phyloP scores from a whole-genome alignment of 1,284 basidiomycete species.

The Lentinus polychrous region DNA sequence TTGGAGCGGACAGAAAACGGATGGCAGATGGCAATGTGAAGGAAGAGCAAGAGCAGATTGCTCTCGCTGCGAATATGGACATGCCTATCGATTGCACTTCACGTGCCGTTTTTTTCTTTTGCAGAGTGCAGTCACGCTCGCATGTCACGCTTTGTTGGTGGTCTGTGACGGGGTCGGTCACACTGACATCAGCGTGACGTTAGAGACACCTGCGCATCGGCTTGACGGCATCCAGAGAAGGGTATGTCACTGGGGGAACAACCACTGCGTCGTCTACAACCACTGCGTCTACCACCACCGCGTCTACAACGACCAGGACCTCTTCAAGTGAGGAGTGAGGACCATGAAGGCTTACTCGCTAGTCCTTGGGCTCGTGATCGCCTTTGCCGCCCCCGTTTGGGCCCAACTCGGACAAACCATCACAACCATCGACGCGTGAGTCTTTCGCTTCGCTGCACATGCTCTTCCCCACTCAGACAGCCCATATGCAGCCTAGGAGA shows the following conservation, averaged over 20 bases:
- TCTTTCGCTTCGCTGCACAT: no score
- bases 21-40: conserved; percentile 6
- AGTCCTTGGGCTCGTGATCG: no score
- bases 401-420: conserved; percentile 37
- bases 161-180: no score
- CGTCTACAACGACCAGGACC: not conserved
- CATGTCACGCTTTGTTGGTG: not conserved
- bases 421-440: conserved; percentile 40
- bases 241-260: not conserved
- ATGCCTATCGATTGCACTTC: conserved; percentile 4
- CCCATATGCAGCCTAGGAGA: conserved; percentile 36
- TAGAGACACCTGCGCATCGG: no score
- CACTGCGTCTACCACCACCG: not conserved
- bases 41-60: conserved; percentile 5
- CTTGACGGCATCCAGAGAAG: not conserved
- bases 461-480: conserved; percentile 1
- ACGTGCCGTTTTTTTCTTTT: not conserved
- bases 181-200: no score
- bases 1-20: conserved; percentile 9
- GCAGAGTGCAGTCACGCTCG: not conserved
- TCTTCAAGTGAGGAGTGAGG: not conserved
- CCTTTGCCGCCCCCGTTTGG: not conserved
- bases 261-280: not conserved
- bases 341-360: no score
- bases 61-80: not conserved